Base-by-base conservation (phyloP, 2,329 filamentous ascomycete species). In the Paradendryphiella salina region DNA sequence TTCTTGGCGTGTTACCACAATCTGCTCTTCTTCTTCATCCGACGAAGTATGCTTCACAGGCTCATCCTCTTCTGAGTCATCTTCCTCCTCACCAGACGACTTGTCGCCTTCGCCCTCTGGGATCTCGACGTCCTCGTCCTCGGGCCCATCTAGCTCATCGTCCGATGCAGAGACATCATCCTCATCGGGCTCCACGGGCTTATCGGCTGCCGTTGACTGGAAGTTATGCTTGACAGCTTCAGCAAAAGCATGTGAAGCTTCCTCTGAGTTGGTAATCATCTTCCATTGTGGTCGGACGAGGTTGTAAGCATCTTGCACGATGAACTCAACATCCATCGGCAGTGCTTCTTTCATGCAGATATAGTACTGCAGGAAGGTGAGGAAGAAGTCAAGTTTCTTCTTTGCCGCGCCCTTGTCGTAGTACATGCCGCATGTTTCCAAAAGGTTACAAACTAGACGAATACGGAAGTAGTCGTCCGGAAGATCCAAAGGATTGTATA, bases 361-460 rank as follows among this genome's bases (percentile, higher is more conserved):
- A 74, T 99, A 99, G 73, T 96, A 97, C 79, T 96, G 92, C 65
- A 99, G 90, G 75, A 97, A 97, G 0, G 88, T 93, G 54, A 99
- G 79, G 74, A 97, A 99, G 73, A 96, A 97, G 67, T 99, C 94
- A 8, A 99, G 82, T 75, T 97, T 99, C 79, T 97, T 97, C 73
- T 92, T 95, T 1, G 92, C 89, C 35, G 88, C 85, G 6, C 95
- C 94, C 64, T 93, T 88, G 72, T 94, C 94, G 65, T 96, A 99
- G 76, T 93, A 99, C 73, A 95, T 87, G 46, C 95, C 94, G 61
- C 93, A 97, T 0, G 92, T 96, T 74, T 99, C 95, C 4, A 99
- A 81, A 40, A 99, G 80, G 11, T 88, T 95, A 58, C 91, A 89
- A 23, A 95, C 86, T 29, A 99, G 80, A 9, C 94, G 90, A 66